Evolutionary conservation across 257 asterid species (phyloP).

Genomic region (Thymus mandschuricus): DNA sequence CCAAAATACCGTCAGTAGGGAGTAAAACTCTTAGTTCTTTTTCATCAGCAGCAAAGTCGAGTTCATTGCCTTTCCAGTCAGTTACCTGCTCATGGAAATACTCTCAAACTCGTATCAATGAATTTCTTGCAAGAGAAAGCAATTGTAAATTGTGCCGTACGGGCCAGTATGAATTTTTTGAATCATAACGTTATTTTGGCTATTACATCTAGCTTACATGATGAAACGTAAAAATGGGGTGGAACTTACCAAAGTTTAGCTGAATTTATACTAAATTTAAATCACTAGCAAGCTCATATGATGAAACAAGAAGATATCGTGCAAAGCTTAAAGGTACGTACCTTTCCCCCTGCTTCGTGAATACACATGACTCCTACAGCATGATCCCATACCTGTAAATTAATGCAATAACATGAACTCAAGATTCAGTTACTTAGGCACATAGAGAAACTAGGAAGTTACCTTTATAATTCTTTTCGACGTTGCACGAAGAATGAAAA

Average conservation of each 20-base stretch:
- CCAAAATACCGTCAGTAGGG: constrained; percentile 87
- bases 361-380: constrained; percentile 90
- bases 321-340: constrained; percentile 32
- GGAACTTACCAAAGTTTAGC: not conserved
- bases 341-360: constrained; percentile 96
- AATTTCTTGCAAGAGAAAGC: not conserved
- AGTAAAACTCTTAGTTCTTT: constrained; percentile 60
- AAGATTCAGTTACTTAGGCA: constrained; percentile 24
- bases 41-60: constrained; percentile 73
- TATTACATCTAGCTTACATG: constrained; percentile 15
- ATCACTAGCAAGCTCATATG: constrained; percentile 11
- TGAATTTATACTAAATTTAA: not conserved
- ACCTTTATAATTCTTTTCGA: constrained; percentile 59
- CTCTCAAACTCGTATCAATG: constrained; percentile 9
- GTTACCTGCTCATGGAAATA: constrained; percentile 59
- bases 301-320: constrained; percentile 2
- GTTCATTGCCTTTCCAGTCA: constrained; percentile 78
- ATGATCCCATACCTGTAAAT: constrained; percentile 88
- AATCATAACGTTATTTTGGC: not conserved
- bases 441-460: constrained; percentile 3
- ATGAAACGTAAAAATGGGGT: not conserved
- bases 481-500: constrained; percentile 60
- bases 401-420: constrained; percentile 30
- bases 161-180: not conserved
- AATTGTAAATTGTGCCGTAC: not conserved